These are phyloP conservation scores for Diophrys sp. DNA, from an alignment of 73 alveolate species.

Conservation along the genomic window DNA sequence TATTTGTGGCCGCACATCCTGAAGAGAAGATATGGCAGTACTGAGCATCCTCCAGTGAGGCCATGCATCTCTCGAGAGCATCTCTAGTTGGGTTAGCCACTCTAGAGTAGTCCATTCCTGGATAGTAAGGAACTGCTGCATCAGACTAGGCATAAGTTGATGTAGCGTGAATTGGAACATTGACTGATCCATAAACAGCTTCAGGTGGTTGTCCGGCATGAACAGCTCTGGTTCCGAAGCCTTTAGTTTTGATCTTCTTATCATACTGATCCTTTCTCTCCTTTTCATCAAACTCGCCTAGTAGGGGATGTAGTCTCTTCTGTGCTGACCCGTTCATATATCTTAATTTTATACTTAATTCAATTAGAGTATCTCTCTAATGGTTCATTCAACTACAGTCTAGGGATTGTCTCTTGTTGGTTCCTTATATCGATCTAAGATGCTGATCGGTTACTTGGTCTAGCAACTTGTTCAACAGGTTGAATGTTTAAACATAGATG, in stretches of 20 bases:
- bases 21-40: constrained; percentile 70
- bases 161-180: constrained; percentile 77
- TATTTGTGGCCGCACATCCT: constrained; percentile 79
- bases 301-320: too few relatives aligned
- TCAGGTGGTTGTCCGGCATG: constrained; percentile 83
- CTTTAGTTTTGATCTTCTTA: constrained; percentile 8
- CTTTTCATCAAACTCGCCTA: too few relatives aligned
- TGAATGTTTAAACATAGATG: too few relatives aligned
- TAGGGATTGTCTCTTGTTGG: too few relatives aligned
- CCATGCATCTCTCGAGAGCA: constrained; percentile 77
- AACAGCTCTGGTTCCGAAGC: constrained; percentile 75
- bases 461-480: too few relatives aligned
- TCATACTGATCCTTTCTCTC: too few relatives aligned
- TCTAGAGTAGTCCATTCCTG: constrained; percentile 75
- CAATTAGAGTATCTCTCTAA: too few relatives aligned
- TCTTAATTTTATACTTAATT: too few relatives aligned
- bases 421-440: too few relatives aligned
- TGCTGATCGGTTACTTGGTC: too few relatives aligned
- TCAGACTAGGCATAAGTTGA: constrained; percentile 68
- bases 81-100: constrained; percentile 84
- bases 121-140: constrained; percentile 46
- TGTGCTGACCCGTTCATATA: too few relatives aligned
- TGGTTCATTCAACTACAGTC: too few relatives aligned
- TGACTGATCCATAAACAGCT: constrained; percentile 71
- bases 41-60: constrained; percentile 78